Base-by-base conservation (phyloP, 2,329 filamentous ascomycete species). In the Zarea fungicola region DNA sequence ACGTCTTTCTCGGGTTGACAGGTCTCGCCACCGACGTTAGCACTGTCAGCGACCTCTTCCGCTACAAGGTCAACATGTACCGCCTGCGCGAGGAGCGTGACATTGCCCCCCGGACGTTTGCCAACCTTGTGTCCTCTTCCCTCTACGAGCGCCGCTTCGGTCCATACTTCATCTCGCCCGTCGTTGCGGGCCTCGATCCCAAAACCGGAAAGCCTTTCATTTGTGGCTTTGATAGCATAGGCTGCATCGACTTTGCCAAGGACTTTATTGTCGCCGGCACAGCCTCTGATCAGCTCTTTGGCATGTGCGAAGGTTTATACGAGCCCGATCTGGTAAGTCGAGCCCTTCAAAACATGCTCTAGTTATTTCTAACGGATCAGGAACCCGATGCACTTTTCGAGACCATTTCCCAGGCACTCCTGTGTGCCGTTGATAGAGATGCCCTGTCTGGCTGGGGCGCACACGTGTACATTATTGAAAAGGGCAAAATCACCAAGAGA, bases 11-110 rank as follows among this genome's bases (percentile, higher is more conserved):
- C 29, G 93, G 93, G 49, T 84, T 99, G 53, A 97, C 93, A 5
- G 93, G 93, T 49, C 87, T 99, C 44, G 93, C 93, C 53, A 99
- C 93, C 60, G 93, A 99, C 69, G 90, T 99, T 56, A 82, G 81
- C 56, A 97, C 92, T 60, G 92, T 99, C 59, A 87, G 85, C 62
- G 92, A 99, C 73, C 85, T 97, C 59, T 95, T 99, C 81, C 90
- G 93, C 65, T 97, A 96, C 84, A 99, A 99, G 80, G 89, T 95
- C 70, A 99, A 99, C 81, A 95, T 99, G 88, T 99, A 99, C 81
- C 88, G 93, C 57, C 83, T 99, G 64, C 89, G 93, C 64, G 93
- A 99, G 78, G 93, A 99, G 79, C 90, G 93, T 65, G 81, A 90
- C 76, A 97, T 99, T 71, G 85, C 88, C 49, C 93, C 93, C 39